phyloP scores from a whole-genome alignment of 31 red algal genomes.

The Odonthalia washingtoniensis region DNA sequence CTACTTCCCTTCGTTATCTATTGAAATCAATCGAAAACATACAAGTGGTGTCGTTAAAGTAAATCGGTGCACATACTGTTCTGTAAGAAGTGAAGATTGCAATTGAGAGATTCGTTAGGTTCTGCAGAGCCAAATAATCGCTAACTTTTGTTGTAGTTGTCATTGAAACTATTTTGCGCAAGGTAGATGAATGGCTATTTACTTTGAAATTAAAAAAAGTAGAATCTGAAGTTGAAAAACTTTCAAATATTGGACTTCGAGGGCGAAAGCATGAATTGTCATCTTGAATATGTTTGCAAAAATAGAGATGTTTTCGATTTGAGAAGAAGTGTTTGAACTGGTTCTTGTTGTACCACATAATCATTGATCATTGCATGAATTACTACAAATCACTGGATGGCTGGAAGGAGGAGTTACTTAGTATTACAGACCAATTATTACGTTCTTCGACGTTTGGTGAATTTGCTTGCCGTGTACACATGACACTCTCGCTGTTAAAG shows the following conservation, averaged over 20 bases:
- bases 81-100: slow-evolving; percentile 61
- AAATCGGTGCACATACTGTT: slow-evolving; percentile 78
- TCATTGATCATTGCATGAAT: no score
- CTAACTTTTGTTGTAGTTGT: slow-evolving; percentile 63
- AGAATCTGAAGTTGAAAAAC: slow-evolving; percentile 50
- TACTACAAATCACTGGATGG: no score
- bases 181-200: slow-evolving; percentile 80
- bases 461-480: slow-evolving; percentile 64
- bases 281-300: slow-evolving; percentile 69
- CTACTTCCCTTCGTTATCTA: slow-evolving; percentile 38
- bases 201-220: slow-evolving; percentile 53
- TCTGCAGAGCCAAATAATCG: slow-evolving; percentile 34
- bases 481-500: slow-evolving; percentile 51
- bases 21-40: slow-evolving; percentile 21
- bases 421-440: slow-evolving; percentile 78
- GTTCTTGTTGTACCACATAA: slow-evolving; percentile 70
- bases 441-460: slow-evolving; percentile 79
- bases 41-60: slow-evolving; percentile 44
- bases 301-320: slow-evolving; percentile 24
- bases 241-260: slow-evolving; percentile 49
- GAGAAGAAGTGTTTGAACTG: slow-evolving; percentile 52
- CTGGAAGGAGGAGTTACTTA: slow-evolving; percentile 18
- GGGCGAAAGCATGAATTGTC: slow-evolving; percentile 71
- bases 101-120: slow-evolving; percentile 48
- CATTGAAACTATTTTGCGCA: slow-evolving; percentile 77